phyloP scores from a whole-genome alignment of 345 rosid species.

The Bretschneidera sinensis region DNA sequence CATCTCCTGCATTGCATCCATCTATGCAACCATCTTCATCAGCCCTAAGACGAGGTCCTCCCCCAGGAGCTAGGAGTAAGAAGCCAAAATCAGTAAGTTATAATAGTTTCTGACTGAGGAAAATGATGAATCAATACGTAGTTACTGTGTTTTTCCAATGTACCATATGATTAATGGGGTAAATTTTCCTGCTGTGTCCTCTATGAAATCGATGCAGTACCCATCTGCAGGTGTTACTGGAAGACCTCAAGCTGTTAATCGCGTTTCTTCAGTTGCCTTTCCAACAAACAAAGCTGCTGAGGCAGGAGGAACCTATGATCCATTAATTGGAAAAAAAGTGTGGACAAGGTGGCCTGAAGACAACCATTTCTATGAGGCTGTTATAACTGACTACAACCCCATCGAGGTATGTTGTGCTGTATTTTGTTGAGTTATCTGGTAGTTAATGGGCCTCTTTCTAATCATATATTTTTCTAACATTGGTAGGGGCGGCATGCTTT shows the following conservation, averaged over 20 bases:
- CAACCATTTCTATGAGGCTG: constrained; percentile 85
- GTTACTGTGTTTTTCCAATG: constrained; percentile 1
- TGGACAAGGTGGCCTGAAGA: constrained; percentile 99
- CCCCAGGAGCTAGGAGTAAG: constrained; percentile 61
- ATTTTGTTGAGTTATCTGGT: constrained; percentile 11
- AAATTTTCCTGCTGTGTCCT: constrained; percentile 28
- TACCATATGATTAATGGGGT: constrained; percentile 20
- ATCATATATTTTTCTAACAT: constrained; percentile 19
- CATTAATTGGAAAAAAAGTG: constrained; percentile 76
- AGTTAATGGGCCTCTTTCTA: constrained; percentile 16
- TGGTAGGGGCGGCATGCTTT: constrained; percentile 84
- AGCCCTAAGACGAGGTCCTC: constrained; percentile 64
- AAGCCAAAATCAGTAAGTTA: constrained; percentile 82
- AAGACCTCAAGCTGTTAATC: constrained; percentile 52
- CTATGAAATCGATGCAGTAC: constrained; percentile 63
- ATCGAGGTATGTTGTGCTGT: constrained; percentile 48
- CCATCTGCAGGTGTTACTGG: constrained; percentile 60
- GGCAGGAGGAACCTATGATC: constrained; percentile 55
- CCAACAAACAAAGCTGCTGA: constrained; percentile 60
- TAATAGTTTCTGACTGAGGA: constrained; percentile 5
- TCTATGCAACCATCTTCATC: constrained; percentile 86
- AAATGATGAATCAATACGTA: neutral
- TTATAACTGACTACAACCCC: constrained; percentile 68
- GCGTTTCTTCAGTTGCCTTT: constrained; percentile 42
- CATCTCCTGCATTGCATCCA: constrained; percentile 70